phyloP scores from a whole-genome alignment of 352 stramenopile species.

The Ophiocytium majus region DNA sequence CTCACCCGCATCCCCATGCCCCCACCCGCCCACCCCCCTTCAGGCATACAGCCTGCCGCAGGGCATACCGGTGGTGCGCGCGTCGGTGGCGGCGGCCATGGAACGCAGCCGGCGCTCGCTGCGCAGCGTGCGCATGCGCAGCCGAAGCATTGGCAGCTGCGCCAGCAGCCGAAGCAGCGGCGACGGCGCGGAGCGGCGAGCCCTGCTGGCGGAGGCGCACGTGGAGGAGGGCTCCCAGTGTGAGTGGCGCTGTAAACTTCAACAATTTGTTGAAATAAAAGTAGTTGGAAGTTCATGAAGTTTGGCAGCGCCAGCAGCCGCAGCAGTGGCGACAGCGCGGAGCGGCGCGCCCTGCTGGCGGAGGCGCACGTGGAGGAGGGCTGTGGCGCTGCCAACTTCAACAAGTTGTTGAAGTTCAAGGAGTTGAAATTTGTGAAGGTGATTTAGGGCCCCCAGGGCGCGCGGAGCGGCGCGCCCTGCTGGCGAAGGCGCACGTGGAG shows the following conservation, averaged over 20 bases:
- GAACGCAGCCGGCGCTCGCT: background rate
- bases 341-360: background rate
- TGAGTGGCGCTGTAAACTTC: too few species aligned
- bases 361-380: background rate
- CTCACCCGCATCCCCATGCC: too few species aligned
- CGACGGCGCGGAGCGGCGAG: background rate
- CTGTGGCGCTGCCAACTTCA: background rate
- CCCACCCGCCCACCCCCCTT: too few species aligned
- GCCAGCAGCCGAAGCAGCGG: background rate
- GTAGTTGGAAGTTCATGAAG: too few species aligned
- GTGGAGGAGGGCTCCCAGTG: background rate
- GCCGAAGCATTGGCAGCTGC: background rate
- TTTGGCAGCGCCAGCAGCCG: background rate
- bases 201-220: background rate
- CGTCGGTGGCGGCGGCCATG: slow-evolving; percentile 1
- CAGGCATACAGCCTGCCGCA: background rate
- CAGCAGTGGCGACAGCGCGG: background rate
- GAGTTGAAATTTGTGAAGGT: too few species aligned
- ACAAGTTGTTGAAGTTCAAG: background rate
- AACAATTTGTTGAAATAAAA: too few species aligned
- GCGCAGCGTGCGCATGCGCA: background rate
- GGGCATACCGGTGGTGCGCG: background rate
- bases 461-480: background rate
- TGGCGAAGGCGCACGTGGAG: background rate
- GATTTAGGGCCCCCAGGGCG: too few species aligned